phyloP scores from a whole-genome alignment of 1,284 basidiomycete genomes.

The Cutaneotrichosporon spelunceum region DNA sequence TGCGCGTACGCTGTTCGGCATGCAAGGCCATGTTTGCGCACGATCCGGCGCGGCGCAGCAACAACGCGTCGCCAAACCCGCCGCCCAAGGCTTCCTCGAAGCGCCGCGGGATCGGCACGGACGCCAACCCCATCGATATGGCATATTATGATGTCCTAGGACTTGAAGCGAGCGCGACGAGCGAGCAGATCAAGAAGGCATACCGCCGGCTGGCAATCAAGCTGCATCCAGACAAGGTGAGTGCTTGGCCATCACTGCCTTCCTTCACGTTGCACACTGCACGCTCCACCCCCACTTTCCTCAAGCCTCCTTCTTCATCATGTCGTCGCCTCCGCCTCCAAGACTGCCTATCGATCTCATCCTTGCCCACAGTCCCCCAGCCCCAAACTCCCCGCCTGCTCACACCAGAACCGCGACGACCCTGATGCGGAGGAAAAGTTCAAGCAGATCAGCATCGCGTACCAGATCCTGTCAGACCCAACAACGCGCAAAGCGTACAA shows the following conservation, averaged over 20 bases:
- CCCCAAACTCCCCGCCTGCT: neutral
- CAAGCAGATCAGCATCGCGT: constrained; percentile 83
- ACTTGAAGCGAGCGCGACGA: constrained; percentile 40
- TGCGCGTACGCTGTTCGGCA: constrained; percentile 67
- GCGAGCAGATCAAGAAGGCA: constrained; percentile 76
- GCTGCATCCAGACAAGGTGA: constrained; percentile 56
- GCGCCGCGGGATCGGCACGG: constrained; percentile 68
- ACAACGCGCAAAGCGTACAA: constrained; percentile 86
- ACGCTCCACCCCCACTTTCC: neutral
- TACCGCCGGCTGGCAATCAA: constrained; percentile 94
- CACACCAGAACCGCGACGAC: constrained; percentile 77
- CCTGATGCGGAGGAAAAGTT: constrained; percentile 84
- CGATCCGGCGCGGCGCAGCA: constrained; percentile 26
- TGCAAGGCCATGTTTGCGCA: constrained; percentile 50
- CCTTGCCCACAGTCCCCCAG: too few relatives aligned
- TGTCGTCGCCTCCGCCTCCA: too few relatives aligned
- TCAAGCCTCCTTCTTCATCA: neutral
- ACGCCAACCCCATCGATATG: constrained; percentile 83
- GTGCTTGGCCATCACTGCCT: constrained; percentile 10
- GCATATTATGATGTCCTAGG: constrained; percentile 67
- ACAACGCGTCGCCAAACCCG: constrained; percentile 1
- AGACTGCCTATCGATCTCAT: too few relatives aligned
- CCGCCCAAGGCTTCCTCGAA: constrained; percentile 42
- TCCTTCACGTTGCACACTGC: too few relatives aligned
- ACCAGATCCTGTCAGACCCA: constrained; percentile 80